Conservation (phyloP, 305 asterid species). For the Fraxinus baroniana region DNA sequence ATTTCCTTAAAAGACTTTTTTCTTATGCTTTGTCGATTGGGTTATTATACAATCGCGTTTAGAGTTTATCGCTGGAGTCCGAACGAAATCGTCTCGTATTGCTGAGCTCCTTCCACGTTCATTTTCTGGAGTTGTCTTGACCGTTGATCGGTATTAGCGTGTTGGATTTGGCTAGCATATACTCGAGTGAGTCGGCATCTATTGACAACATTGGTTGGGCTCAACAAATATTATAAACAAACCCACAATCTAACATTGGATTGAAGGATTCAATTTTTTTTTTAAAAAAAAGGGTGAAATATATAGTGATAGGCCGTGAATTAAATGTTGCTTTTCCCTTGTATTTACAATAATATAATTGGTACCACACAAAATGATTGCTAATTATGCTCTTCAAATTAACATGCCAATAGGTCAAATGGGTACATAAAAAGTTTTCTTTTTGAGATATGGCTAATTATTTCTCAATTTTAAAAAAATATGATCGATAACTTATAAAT, state of each 20-base stretch:
- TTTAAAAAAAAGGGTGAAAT: neutral
- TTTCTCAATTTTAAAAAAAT: neutral
- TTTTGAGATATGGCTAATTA: neutral
- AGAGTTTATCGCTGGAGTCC: no score
- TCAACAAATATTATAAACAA: neutral
- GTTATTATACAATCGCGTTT: no score
- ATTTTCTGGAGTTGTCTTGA: no score
- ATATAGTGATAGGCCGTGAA: constrained; percentile 21
- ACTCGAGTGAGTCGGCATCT: no score
- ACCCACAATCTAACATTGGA: neutral
- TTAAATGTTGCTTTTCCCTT: constrained; percentile 23
- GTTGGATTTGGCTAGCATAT: no score
- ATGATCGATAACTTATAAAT: neutral
- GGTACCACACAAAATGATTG: constrained; percentile 5
- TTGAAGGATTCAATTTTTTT: constrained; percentile 7
- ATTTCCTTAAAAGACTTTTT: no score
- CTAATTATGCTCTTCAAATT: constrained; percentile 19
- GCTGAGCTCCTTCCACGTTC: no score
- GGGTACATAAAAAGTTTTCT: neutral
- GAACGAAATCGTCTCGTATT: no score
- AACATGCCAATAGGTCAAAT: neutral
- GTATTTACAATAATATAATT: constrained; percentile 26
- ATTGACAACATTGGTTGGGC: no score
- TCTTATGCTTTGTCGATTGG: no score
- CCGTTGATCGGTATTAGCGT: no score